phyloP scores from a whole-genome alignment of 371 early-diverging fungal species.

The Zancudomyces culisetae region DNA sequence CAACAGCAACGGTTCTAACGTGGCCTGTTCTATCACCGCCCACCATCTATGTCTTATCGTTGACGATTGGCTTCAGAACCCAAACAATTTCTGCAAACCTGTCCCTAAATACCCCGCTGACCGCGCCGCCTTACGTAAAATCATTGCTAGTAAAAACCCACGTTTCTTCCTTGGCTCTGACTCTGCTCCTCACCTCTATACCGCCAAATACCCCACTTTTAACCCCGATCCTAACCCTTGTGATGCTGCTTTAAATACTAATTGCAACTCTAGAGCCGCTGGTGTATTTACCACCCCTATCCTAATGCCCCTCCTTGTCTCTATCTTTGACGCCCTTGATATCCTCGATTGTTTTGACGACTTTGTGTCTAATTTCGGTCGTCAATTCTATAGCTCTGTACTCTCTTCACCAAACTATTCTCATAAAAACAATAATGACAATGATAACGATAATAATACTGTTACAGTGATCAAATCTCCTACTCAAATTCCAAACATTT shows the following conservation, averaged over 20 bases:
- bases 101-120: conserved; percentile 92
- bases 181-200: conserved; percentile 85
- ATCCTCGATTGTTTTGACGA: conserved; percentile 52
- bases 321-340: conserved; percentile 70
- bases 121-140: conserved; percentile 70
- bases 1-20: too few species aligned
- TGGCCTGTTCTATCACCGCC: conserved; percentile 85
- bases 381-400: conserved; percentile 55
- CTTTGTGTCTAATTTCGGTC: conserved; percentile 72
- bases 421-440: conserved; percentile 5
- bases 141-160: conserved; percentile 59
- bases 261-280: too few species aligned
- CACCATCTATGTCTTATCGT: conserved; percentile 82
- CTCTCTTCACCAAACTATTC: conserved; percentile 16
- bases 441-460: conserved; percentile 8
- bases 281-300: conserved; percentile 85
- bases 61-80: conserved; percentile 93
- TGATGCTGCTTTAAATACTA: too few species aligned
- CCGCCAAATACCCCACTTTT: conserved; percentile 59
- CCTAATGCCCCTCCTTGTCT: conserved; percentile 66
- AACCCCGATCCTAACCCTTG: too few species aligned
- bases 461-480: not conserved
- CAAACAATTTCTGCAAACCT: conserved; percentile 94
- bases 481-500: not conserved
- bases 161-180: conserved; percentile 94